A percentile compares a stretch with the other conserved stretches of the same genome.
phyloP scores from a whole-genome alignment of 1,284 basidiomycete genomes.

The Puccinia triticina region DNA sequence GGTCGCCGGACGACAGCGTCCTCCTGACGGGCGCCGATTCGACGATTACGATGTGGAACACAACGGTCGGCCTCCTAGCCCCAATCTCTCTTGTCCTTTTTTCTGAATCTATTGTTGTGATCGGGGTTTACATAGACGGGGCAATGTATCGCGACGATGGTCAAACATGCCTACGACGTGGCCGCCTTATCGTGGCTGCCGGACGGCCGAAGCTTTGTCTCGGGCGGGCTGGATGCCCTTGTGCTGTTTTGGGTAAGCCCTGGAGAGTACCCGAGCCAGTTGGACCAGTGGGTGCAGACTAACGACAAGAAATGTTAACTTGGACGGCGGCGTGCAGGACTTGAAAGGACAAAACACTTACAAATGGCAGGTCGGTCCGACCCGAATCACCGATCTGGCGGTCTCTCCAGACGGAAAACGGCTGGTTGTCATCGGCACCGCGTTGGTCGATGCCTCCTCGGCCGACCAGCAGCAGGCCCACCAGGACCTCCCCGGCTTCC shows the following conservation, averaged over 20 bases:
- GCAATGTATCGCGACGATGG: conserved; percentile 68
- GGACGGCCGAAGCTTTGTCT: conserved; percentile 85
- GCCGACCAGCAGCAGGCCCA: conserved; percentile 16
- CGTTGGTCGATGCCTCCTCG: conserved; percentile 31
- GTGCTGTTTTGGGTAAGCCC: conserved; percentile 80
- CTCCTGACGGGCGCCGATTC: conserved; percentile 79
- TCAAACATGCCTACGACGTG: conserved; percentile 79
- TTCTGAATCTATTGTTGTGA: conserved; percentile 5
- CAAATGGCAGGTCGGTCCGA: conserved; percentile 73
- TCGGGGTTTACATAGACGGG: conserved; percentile 67
- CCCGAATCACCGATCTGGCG: conserved; percentile 83
- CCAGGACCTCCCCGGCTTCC: neutral
- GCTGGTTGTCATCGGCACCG: conserved; percentile 76
- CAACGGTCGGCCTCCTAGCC: conserved; percentile 66
- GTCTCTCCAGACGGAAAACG: conserved; percentile 81
- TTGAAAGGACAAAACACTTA: conserved; percentile 72
- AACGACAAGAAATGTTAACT: neutral
- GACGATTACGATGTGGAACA: conserved; percentile 81
- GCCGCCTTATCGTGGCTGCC: conserved; percentile 85
- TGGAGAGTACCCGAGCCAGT: neutral
- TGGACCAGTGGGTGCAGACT: neutral
- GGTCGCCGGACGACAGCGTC: conserved; percentile 83
- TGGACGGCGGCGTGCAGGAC: conserved; percentile 65
- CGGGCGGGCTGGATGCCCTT: conserved; percentile 82
- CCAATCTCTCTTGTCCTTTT: neutral